These are phyloP conservation scores for Pichia occidentalis DNA, from an alignment of 805 yeast genomes.

Conservation along the genomic window DNA sequence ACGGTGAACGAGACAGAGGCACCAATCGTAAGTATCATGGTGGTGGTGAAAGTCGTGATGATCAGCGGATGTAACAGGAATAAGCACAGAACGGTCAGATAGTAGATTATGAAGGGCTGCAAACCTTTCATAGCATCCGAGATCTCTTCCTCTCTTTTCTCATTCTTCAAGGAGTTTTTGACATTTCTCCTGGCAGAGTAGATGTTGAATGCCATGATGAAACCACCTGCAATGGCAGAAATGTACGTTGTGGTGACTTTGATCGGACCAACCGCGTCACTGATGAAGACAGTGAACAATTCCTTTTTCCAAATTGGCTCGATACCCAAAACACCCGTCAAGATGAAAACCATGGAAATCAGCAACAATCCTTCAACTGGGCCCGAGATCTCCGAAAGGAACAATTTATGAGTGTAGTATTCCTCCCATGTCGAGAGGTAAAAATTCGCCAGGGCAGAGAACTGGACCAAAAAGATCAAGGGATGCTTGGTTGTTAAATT, in stretches of 20 bases:
- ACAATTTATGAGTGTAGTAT: conserved; percentile 79
- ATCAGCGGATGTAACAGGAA: conserved; percentile 46
- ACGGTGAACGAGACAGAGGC: conserved; percentile 74
- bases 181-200: conserved; percentile 62
- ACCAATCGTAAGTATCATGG: conserved; percentile 66
- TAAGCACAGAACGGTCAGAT: conserved; percentile 41
- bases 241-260: conserved; percentile 31
- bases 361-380: conserved; percentile 91
- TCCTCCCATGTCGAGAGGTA: conserved; percentile 95
- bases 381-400: conserved; percentile 74
- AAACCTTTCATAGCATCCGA: conserved; percentile 26
- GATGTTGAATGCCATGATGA: conserved; percentile 58
- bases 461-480: conserved; percentile 54
- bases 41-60: conserved; percentile 39
- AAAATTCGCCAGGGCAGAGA: conserved; percentile 73
- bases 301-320: conserved; percentile 48
- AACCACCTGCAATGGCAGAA: conserved; percentile 45
- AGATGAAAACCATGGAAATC: conserved; percentile 45
- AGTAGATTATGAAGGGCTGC: conserved; percentile 59
- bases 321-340: conserved; percentile 69
- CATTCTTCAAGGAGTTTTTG: conserved; percentile 35
- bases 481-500: conserved; percentile 63
- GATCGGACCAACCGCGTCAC: not conserved
- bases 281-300: conserved; percentile 32
- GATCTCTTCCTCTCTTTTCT: conserved; percentile 34